Evolutionary conservation across 2,329 filamentous ascomycete species (phyloP).

Genomic region (Aspergillus piperis): DNA sequence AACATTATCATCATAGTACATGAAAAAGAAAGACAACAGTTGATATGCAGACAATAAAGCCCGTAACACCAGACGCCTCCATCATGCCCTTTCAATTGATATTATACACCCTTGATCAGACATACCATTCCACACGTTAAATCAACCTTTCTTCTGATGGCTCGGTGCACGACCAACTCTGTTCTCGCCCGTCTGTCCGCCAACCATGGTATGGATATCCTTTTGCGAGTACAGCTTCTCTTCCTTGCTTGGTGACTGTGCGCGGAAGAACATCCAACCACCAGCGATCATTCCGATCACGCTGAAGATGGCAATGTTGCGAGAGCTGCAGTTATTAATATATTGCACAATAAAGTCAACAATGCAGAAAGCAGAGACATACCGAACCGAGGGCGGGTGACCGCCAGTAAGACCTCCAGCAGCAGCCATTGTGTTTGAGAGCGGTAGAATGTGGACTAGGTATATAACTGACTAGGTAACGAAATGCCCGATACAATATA

Average conservation of each 20-base stretch:
- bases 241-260: constrained; percentile 14
- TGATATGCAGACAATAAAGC: too few relatives aligned
- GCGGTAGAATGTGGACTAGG: not conserved
- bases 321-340: not conserved
- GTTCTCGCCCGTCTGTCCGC: constrained; percentile 3
- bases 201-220: constrained; percentile 13
- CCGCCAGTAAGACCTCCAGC: not conserved
- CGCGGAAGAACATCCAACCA: constrained; percentile 15
- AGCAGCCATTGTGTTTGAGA: not conserved
- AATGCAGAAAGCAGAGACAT: not conserved
- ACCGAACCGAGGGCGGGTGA: not conserved
- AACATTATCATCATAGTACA: too few relatives aligned
- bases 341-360: too few relatives aligned
- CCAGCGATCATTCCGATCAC: constrained; percentile 9
- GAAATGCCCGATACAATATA: too few relatives aligned
- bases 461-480: too few relatives aligned
- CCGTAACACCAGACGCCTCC: not conserved
- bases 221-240: constrained; percentile 11
- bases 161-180: not conserved
- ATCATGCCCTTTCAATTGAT: not conserved
- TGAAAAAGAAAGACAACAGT: too few relatives aligned
- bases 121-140: not conserved
- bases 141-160: not conserved
- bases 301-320: constrained; percentile 12
- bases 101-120: not conserved